Percentiles rank a stretch among this genome's conserved stretches.
These are phyloP conservation scores for Gamsiella multidivaricata DNA, from an alignment of 192 early-diverging fungal species.

Conservation along the genomic window DNA sequence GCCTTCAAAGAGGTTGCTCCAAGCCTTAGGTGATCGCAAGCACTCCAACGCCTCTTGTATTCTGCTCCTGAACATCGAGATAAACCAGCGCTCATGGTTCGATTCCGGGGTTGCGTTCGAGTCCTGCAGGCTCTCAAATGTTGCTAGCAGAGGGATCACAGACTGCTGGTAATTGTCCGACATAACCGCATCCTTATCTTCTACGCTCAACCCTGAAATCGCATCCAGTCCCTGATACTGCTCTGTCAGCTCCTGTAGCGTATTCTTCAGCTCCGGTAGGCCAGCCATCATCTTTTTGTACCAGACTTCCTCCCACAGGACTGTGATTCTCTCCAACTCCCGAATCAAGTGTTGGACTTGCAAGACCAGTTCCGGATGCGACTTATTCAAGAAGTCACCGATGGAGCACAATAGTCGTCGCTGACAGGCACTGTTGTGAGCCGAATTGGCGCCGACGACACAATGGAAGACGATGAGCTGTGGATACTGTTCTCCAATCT, in stretches of 20 bases:
- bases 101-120: constrained; percentile 44
- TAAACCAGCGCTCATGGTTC: constrained; percentile 78
- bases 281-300: constrained; percentile 69
- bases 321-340: constrained; percentile 76
- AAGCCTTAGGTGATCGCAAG: constrained; percentile 59
- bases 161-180: constrained; percentile 63
- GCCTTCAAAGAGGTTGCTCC: constrained; percentile 57
- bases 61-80: constrained; percentile 59
- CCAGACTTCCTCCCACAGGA: constrained; percentile 88
- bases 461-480: constrained; percentile 76
- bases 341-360: constrained; percentile 67
- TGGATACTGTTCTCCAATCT: constrained; percentile 70
- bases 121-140: constrained; percentile 65
- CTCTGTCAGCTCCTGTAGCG: constrained; percentile 64
- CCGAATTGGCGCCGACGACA: constrained; percentile 64
- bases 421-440: constrained; percentile 53
- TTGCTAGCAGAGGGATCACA: constrained; percentile 66
- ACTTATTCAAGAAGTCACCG: constrained; percentile 47
- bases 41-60: constrained; percentile 65
- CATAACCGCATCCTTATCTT: constrained; percentile 59
- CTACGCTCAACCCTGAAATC: constrained; percentile 46
- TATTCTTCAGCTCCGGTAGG: constrained; percentile 65
- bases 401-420: constrained; percentile 53
- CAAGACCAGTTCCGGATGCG: constrained; percentile 57
- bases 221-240: constrained; percentile 66